Percentiles rank a stretch among this genome's conserved stretches.
Conservation (phyloP, 1,139 yeast species). For the Lizanozyma gosingica region DNA sequence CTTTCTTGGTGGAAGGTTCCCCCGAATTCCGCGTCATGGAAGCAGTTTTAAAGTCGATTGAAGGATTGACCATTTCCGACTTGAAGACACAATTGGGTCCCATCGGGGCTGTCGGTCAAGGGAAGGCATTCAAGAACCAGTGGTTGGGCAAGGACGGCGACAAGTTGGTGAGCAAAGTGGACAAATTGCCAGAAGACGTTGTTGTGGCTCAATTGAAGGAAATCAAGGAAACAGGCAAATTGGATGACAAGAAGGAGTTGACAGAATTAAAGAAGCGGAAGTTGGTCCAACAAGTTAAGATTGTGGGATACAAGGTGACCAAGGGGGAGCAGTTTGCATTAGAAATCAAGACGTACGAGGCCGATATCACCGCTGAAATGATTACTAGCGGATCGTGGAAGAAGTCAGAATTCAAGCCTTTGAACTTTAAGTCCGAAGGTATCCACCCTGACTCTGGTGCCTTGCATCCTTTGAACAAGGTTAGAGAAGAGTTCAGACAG, state of each 20-base stretch:
- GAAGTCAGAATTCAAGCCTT: conserved; percentile 79
- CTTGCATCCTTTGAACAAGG: conserved; percentile 91
- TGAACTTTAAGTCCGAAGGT: conserved; percentile 95
- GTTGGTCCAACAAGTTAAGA: conserved; percentile 63
- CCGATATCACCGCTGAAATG: conserved; percentile 94
- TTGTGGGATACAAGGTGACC: conserved; percentile 61
- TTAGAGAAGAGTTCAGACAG: conserved; percentile 94
- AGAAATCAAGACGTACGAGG: conserved; percentile 73
- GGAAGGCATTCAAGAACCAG: conserved; percentile 95
- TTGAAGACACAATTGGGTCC: conserved; percentile 72
- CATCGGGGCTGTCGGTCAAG: conserved; percentile 88
- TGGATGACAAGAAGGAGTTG: conserved; percentile 56
- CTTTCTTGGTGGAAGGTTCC: conserved; percentile 71
- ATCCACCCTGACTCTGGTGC: conserved; percentile 83
- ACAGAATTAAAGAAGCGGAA: conserved; percentile 91
- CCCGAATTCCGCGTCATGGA: conserved; percentile 80
- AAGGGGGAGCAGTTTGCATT: conserved; percentile 83
- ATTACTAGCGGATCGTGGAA: conserved; percentile 74
- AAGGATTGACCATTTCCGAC: conserved; percentile 75
- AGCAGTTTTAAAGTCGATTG: conserved; percentile 66
- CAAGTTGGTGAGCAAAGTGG: conserved; percentile 52
- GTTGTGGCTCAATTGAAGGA: conserved; percentile 58
- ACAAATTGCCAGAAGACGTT: conserved; percentile 48
- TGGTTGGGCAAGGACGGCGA: conserved; percentile 92
- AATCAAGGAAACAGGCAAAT: conserved; percentile 50